A percentile compares a stretch with the other conserved stretches of the same genome.
These are phyloP conservation scores for Dactylonectria estremocensis DNA, from an alignment of 2,329 filamentous ascomycete genomes.

Conservation along the genomic window DNA sequence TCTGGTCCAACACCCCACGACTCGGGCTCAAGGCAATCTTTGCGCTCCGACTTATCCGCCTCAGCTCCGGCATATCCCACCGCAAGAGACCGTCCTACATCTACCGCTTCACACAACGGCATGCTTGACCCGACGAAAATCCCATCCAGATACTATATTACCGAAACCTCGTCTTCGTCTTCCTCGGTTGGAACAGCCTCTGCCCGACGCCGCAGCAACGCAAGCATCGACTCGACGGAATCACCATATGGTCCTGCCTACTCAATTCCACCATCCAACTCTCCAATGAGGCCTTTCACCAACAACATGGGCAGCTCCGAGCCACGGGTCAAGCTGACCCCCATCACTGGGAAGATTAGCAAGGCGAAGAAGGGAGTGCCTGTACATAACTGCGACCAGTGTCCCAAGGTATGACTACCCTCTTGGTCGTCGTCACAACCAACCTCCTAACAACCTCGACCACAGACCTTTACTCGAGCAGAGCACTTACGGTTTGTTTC, in stretches of 20 bases:
- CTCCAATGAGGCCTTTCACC: conserved; percentile 59
- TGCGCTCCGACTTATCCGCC: conserved; percentile 52
- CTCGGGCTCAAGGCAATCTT: conserved; percentile 54
- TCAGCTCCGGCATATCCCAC: conserved; percentile 58
- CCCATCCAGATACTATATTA: conserved; percentile 46
- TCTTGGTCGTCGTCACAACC: background rate
- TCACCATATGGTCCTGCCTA: conserved; percentile 49
- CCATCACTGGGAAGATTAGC: conserved; percentile 70
- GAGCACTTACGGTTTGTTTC: conserved; percentile 71
- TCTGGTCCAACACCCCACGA: conserved; percentile 63
- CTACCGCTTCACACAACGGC: conserved; percentile 53
- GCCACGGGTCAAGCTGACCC: conserved; percentile 66
- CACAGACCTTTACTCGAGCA: conserved; percentile 73
- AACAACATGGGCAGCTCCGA: conserved; percentile 53
- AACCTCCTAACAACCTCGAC: conserved; percentile 23
- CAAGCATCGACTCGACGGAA: conserved; percentile 67
- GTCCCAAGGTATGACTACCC: conserved; percentile 62
- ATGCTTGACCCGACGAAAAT: conserved; percentile 54
- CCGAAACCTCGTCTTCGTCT: conserved; percentile 41
- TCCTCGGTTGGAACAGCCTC: conserved; percentile 48
- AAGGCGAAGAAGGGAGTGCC: conserved; percentile 73
- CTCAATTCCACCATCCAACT: conserved; percentile 46
- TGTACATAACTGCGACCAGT: conserved; percentile 69
- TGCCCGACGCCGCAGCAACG: conserved; percentile 60
- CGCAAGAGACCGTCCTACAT: conserved; percentile 50